Evolutionary conservation across 371 early-diverging fungal genomes (phyloP).

Genomic region (Coemansia sp.): DNA sequence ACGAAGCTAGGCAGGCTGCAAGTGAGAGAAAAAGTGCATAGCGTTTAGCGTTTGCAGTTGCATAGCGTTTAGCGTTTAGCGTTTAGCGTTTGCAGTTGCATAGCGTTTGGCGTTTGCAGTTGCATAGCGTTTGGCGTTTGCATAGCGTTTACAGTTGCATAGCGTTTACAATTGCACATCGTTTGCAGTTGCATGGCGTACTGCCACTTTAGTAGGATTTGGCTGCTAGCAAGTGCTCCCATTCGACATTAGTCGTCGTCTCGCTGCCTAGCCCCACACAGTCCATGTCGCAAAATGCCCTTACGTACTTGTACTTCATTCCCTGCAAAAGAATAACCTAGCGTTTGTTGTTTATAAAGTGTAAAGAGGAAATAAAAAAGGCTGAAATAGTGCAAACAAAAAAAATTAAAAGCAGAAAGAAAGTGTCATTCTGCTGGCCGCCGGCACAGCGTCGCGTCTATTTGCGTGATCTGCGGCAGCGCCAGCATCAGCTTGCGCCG

Average conservation of each 20-base stretch:
- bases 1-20: slow-evolving; percentile 38
- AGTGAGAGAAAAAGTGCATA: neutral
- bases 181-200: too few relatives aligned
- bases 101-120: too few relatives aligned
- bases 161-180: too few relatives aligned
- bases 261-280: too few relatives aligned
- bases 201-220: too few relatives aligned
- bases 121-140: too few relatives aligned
- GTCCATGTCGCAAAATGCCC: too few relatives aligned
- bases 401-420: slow-evolving; percentile 2
- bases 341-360: neutral
- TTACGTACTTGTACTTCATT: slow-evolving; percentile 34
- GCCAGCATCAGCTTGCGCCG: slow-evolving; percentile 83
- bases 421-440: neutral
- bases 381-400: neutral
- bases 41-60: neutral
- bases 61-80: too few relatives aligned
- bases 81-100: too few relatives aligned
- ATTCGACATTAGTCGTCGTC: too few relatives aligned
- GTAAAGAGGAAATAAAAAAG: neutral
- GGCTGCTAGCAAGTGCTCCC: neutral
- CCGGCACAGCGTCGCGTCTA: slow-evolving; percentile 72
- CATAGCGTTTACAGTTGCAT: too few relatives aligned
- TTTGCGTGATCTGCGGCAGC: slow-evolving; percentile 84
- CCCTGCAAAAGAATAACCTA: neutral